Conservation (phyloP, 768 basidiomycete genomes). For the Leccinum barrowsii region DNA sequence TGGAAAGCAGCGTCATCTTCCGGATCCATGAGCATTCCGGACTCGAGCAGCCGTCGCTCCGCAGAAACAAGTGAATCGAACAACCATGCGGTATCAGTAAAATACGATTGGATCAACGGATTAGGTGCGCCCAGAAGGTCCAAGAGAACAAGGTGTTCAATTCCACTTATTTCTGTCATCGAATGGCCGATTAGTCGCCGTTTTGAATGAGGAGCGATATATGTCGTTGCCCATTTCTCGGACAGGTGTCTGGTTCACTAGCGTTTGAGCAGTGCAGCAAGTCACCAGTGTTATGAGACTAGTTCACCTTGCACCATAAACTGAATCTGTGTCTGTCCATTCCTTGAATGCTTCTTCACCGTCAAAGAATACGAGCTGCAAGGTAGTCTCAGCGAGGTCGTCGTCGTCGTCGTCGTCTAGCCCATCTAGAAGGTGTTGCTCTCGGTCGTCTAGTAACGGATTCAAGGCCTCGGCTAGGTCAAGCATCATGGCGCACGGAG, state of each 20-base stretch:
- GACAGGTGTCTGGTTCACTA: conserved; percentile 71
- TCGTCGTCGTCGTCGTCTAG: conserved; percentile 70
- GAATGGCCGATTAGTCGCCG: conserved; percentile 53
- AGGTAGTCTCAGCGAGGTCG: conserved; percentile 75
- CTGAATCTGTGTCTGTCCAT: conserved; percentile 88
- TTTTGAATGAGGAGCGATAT: conserved; percentile 56
- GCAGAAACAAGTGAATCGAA: conserved; percentile 71
- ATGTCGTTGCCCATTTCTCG: conserved; percentile 73
- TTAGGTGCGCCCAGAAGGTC: conserved; percentile 82
- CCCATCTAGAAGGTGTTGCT: conserved; percentile 50
- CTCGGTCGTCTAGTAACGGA: conserved; percentile 61
- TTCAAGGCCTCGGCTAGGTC: conserved; percentile 86
- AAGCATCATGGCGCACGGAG: conserved; percentile 90
- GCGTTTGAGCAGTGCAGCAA: background rate
- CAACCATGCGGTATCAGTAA: conserved; percentile 87
- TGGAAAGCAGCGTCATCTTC: conserved; percentile 41
- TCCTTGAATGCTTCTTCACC: conserved; percentile 93
- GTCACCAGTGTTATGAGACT: background rate
- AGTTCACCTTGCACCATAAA: conserved; percentile 87
- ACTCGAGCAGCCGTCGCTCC: conserved; percentile 68
- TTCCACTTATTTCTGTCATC: conserved; percentile 64
- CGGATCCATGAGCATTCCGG: conserved; percentile 55
- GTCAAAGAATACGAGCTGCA: conserved; percentile 94
- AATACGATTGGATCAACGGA: conserved; percentile 79
- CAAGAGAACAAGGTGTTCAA: conserved; percentile 89